phyloP scores from a whole-genome alignment of 23 red algal genomes.

The Gracilaria gracilis region DNA sequence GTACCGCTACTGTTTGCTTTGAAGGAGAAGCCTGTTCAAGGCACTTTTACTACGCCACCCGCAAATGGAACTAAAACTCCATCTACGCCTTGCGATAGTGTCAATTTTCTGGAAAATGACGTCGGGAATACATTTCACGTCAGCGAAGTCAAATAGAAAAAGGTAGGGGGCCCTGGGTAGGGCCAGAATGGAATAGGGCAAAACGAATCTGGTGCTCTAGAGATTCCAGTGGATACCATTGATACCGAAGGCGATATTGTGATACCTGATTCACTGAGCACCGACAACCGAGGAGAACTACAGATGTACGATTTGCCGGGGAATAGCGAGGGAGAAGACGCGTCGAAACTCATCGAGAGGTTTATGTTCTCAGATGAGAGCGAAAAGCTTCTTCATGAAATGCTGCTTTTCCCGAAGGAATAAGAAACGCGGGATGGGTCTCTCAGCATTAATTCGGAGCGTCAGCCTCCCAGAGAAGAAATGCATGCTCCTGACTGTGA shows the following conservation, averaged over 20 bases:
- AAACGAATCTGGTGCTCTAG: background rate
- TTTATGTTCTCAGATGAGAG: background rate
- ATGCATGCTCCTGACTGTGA: too few relatives aligned
- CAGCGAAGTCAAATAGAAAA: background rate
- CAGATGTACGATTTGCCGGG: background rate
- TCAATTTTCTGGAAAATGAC: background rate
- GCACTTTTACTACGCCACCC: too few relatives aligned
- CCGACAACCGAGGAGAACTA: background rate
- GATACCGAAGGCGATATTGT: too few relatives aligned
- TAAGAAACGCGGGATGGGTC: background rate
- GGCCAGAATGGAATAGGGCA: background rate
- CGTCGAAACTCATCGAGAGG: background rate
- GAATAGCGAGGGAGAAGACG: background rate
- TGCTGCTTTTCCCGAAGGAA: background rate
- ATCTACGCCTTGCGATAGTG: background rate
- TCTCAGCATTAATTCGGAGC: background rate
- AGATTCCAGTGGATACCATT: background rate
- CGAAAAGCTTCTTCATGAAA: background rate
- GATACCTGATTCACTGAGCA: too few relatives aligned
- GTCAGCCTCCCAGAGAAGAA: too few relatives aligned
- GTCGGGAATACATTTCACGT: background rate
- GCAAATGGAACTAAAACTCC: background rate
- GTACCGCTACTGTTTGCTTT: too few relatives aligned
- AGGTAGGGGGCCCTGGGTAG: background rate
- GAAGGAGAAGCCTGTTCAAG: too few relatives aligned